These are phyloP conservation scores for Trichoderma breve DNA, from an alignment of 2,329 filamentous ascomycete genomes.

Conservation along the genomic window DNA sequence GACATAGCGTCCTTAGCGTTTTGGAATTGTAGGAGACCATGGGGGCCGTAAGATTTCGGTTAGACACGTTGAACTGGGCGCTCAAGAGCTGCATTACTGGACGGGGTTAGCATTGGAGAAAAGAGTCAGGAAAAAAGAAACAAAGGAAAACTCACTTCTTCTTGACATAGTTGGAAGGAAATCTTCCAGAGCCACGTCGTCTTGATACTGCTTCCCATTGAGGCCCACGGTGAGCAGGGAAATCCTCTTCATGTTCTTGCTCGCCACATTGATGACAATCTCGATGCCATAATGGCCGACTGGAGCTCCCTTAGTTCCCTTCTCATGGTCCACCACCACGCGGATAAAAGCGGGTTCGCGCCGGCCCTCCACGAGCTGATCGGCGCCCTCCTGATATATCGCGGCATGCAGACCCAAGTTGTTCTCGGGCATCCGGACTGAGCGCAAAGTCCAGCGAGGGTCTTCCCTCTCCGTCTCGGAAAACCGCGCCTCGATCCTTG, in stretches of 20 bases:
- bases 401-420: constrained; percentile 62
- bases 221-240: constrained; percentile 58
- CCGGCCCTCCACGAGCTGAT: constrained; percentile 61
- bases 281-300: constrained; percentile 69
- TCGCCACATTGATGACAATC: constrained; percentile 63
- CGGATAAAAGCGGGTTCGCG: constrained; percentile 67
- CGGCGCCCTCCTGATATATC: constrained; percentile 68
- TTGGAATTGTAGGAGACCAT: constrained; percentile 77
- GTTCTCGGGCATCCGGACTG: constrained; percentile 60
- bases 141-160: constrained; percentile 55
- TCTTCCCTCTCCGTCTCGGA: constrained; percentile 79
- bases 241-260: constrained; percentile 51
- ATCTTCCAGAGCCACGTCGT: constrained; percentile 70
- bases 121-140: not conserved
- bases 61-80: constrained; percentile 65
- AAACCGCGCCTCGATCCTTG: constrained; percentile 81
- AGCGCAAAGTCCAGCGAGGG: constrained; percentile 75
- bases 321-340: constrained; percentile 69
- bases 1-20: constrained; percentile 66
- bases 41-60: constrained; percentile 61
- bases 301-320: constrained; percentile 63
- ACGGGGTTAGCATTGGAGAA: constrained; percentile 34
- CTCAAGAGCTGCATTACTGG: constrained; percentile 71
- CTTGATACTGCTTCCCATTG: constrained; percentile 68
- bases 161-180: constrained; percentile 73